Conservation (phyloP, 2,329 filamentous ascomycete genomes). For the Helicocarpus griseus region DNA sequence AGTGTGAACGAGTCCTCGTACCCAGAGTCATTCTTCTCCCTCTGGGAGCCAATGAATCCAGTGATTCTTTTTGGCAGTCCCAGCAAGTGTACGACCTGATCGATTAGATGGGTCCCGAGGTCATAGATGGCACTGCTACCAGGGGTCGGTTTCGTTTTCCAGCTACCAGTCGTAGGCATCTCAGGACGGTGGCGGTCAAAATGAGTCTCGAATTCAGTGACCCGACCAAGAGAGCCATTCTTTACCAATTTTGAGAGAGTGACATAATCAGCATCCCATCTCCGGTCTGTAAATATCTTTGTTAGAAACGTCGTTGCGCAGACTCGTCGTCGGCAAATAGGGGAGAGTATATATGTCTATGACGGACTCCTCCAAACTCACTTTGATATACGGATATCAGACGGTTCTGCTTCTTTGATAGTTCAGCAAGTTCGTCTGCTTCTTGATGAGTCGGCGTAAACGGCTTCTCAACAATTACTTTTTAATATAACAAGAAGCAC, state of each 20-base stretch:
- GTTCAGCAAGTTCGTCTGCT: slow-evolving; percentile 51
- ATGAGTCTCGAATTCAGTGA: slow-evolving; percentile 70
- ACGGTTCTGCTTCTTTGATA: slow-evolving; percentile 43
- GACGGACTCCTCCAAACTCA: slow-evolving; percentile 15
- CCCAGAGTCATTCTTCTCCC: slow-evolving; percentile 45
- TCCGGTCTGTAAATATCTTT: slow-evolving; percentile 40
- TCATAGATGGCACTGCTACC: slow-evolving; percentile 64
- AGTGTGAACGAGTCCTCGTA: slow-evolving; percentile 47
- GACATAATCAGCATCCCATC: slow-evolving; percentile 69
- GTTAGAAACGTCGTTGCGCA: slow-evolving; percentile 5
- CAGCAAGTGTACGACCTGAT: slow-evolving; percentile 63
- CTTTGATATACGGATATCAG: slow-evolving; percentile 62
- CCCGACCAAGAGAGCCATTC: slow-evolving; percentile 54
- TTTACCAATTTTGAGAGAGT: slow-evolving; percentile 56
- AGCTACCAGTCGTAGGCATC: slow-evolving; percentile 39
- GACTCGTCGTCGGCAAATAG: background rate
- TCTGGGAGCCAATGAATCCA: slow-evolving; percentile 58
- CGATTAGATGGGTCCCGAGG: slow-evolving; percentile 65
- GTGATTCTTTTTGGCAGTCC: slow-evolving; percentile 59
- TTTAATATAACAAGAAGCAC: slow-evolving; percentile 13
- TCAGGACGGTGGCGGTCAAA: slow-evolving; percentile 64
- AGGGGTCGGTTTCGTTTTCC: slow-evolving; percentile 59
- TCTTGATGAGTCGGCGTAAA: slow-evolving; percentile 64
- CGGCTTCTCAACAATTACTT: slow-evolving; percentile 70
- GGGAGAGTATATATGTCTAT: background rate